phyloP scores from a whole-genome alignment of 495 filamentous ascomycete genomes.

The Aspergillus egyptiacus region DNA sequence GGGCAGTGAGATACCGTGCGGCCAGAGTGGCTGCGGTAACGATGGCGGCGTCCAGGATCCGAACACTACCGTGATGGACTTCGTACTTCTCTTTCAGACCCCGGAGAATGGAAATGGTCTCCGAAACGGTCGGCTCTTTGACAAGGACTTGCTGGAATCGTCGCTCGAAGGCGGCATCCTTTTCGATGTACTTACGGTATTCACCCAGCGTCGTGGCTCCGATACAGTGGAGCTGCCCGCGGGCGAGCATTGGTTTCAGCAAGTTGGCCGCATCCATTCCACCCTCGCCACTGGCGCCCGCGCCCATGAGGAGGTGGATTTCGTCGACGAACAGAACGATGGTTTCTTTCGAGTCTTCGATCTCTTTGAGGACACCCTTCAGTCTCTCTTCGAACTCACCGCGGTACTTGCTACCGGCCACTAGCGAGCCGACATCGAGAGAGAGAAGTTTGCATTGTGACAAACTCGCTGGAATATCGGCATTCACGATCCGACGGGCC shows the following conservation, averaged over 20 bases:
- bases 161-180: slow-evolving; percentile 94
- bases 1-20: slow-evolving; percentile 81
- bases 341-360: slow-evolving; percentile 91
- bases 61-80: slow-evolving; percentile 88
- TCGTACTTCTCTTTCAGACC: slow-evolving; percentile 97
- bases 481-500: slow-evolving; percentile 91
- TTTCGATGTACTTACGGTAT: slow-evolving; percentile 98
- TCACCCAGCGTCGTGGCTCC: slow-evolving; percentile 92
- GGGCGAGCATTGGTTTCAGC: slow-evolving; percentile 93
- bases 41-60: slow-evolving; percentile 86
- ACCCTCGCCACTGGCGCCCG: slow-evolving; percentile 85
- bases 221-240: slow-evolving; percentile 95
- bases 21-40: slow-evolving; percentile 86
- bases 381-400: slow-evolving; percentile 98
- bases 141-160: slow-evolving; percentile 97
- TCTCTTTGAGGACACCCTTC: slow-evolving; percentile 98
- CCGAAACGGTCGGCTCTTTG: slow-evolving; percentile 79
- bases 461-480: slow-evolving; percentile 92
- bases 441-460: slow-evolving; percentile 89
- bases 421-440: slow-evolving; percentile 87
- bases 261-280: slow-evolving; percentile 99
- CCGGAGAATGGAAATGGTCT: slow-evolving; percentile 95
- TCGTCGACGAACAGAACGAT: slow-evolving; percentile 98
- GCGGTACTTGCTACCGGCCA: slow-evolving; percentile 95
- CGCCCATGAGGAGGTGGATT: slow-evolving; percentile 97